These are phyloP conservation scores for Verticillium klebahnii DNA, from an alignment of 2,329 filamentous ascomycete genomes.

Conservation along the genomic window DNA sequence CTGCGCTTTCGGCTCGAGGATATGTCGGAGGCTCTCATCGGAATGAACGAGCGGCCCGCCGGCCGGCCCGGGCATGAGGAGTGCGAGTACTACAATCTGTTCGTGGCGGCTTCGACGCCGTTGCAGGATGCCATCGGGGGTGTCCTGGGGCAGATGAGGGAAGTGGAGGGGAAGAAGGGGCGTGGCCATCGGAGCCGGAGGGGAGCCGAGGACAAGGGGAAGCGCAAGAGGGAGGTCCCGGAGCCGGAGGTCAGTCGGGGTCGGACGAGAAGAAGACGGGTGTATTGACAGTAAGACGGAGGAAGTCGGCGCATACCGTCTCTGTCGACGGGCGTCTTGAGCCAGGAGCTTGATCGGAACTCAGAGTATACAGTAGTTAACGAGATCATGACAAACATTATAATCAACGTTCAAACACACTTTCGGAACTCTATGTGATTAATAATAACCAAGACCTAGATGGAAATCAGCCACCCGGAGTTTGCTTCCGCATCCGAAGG, in stretches of 20 bases:
- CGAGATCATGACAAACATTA: too few species aligned
- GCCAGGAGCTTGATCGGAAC: too few species aligned
- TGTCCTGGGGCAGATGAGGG: slow-evolving; percentile 9
- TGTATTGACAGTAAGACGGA: neutral
- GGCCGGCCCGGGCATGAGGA: slow-evolving; percentile 4
- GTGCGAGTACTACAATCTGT: slow-evolving; percentile 12
- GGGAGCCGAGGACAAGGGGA: neutral
- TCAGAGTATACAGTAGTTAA: neutral
- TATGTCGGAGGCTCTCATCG: slow-evolving; percentile 9
- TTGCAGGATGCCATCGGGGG: slow-evolving; percentile 9
- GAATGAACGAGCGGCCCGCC: slow-evolving; percentile 7
- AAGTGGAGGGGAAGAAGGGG: slow-evolving; percentile 1
- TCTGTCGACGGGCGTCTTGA: neutral
- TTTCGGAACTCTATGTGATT: neutral
- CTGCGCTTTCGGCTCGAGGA: slow-evolving; percentile 7
- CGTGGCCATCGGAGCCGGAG: neutral
- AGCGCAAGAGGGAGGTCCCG: neutral
- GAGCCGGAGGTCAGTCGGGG: neutral
- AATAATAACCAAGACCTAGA: neutral
- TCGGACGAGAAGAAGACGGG: neutral
- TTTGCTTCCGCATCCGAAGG: neutral
- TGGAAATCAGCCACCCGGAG: neutral
- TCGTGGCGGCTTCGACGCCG: slow-evolving; percentile 9
- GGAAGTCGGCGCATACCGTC: neutral
- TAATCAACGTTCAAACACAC: too few species aligned